Base-by-base conservation (phyloP, 2,329 filamentous ascomycete species). In the Rugonectria rugulosa region DNA sequence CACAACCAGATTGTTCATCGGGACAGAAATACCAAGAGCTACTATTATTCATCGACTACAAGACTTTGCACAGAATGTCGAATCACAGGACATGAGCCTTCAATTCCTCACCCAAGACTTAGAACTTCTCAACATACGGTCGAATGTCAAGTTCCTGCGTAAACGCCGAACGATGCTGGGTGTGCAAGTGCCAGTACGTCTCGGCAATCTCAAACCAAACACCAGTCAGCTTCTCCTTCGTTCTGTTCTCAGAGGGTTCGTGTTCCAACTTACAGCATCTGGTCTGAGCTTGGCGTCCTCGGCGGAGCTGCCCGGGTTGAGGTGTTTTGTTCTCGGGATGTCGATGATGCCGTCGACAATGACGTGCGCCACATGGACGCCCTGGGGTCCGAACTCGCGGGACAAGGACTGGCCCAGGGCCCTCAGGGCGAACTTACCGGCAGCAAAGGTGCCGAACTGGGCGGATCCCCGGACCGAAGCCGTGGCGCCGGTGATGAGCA, bases 401-500 rank as follows among this genome's bases (percentile, higher is more conserved):
- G 92, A 90, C 21, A 96, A 79, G 27, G 85, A 89, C 73, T 94
- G 91, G 1, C 83, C 81, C 45, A 96, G 75, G 0, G 88, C 91
- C 26, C 92, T 81, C 64, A 89, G 77, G 4, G 90, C 91, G 70
- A 92, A 96, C 71, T 96, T 96, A 23, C 88, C 89, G 2, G 87
- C 84, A 0, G 91, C 88, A 68, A 97, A 96, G 7, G 83, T 76
- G 1, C 86, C 78, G 72, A 92, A 89, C 11, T 79, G 77, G 1
- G 90, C 86, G 10, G 86, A 88, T 4, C 89, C 90, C 66, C 88
- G 89, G 15, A 94, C 64, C 0, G 88, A 91, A 0, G 91, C 92
- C 0, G 92, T 96, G 0, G 92, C 92, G 26, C 92, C 92, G 0
- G 92, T 96, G 73, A 96, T 90, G 67, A 97, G 88, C 17, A 97